Evolutionary conservation across 257 asterid species (phyloP).

Genomic region (Solanum clarkiae): DNA sequence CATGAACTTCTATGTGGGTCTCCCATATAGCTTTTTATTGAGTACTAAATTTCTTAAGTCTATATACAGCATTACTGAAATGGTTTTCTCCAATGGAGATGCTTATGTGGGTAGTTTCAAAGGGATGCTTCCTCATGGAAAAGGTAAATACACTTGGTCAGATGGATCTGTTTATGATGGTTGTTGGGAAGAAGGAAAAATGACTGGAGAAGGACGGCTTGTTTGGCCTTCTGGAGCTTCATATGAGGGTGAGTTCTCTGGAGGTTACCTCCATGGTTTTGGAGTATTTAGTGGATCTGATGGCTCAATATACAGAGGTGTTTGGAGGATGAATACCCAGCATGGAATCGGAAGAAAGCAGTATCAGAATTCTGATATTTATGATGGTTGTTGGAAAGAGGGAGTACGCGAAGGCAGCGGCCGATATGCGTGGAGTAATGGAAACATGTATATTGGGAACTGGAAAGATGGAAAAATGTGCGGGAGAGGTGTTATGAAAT

Average conservation of each 20-base stretch:
- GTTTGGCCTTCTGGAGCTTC: slow-evolving; percentile 65
- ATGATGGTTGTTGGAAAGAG: slow-evolving; percentile 94
- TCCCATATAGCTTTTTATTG: neutral
- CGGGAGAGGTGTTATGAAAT: slow-evolving; percentile 91
- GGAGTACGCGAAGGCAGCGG: slow-evolving; percentile 92
- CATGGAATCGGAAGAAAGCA: slow-evolving; percentile 86
- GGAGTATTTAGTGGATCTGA: slow-evolving; percentile 63
- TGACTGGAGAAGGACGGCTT: slow-evolving; percentile 85
- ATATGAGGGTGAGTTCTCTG: slow-evolving; percentile 86
- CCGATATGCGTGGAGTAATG: slow-evolving; percentile 69
- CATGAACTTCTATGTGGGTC: neutral
- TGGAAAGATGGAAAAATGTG: slow-evolving; percentile 74
- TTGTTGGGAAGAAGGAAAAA: slow-evolving; percentile 85
- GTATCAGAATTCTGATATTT: slow-evolving; percentile 66
- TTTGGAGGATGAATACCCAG: slow-evolving; percentile 79
- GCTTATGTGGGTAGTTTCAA: slow-evolving; percentile 46
- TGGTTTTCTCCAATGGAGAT: slow-evolving; percentile 67
- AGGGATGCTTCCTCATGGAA: slow-evolving; percentile 57
- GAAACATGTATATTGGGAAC: slow-evolving; percentile 66
- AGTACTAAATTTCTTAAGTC: neutral
- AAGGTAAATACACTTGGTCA: slow-evolving; percentile 80
- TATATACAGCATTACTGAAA: slow-evolving; percentile 35
- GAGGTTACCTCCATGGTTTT: slow-evolving; percentile 74
- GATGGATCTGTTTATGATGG: slow-evolving; percentile 83
- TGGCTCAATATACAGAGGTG: slow-evolving; percentile 72